Base-by-base conservation (phyloP, 2,329 filamentous ascomycete species). In the Verticillium dahliae region DNA sequence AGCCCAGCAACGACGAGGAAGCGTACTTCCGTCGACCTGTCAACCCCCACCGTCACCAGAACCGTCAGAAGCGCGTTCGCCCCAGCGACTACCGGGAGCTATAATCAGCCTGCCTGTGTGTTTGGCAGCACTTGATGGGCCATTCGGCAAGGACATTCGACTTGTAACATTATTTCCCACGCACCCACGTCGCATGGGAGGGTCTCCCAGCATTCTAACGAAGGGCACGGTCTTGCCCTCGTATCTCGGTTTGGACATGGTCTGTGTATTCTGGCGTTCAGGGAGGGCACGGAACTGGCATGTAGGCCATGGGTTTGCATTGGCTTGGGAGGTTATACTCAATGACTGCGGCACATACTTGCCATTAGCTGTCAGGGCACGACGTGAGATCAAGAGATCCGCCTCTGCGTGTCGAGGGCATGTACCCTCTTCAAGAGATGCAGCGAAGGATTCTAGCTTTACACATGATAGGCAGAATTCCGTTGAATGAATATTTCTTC, bases 11-110 rank as follows among this genome's bases (percentile, higher is more conserved):
- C 65, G 91, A 96, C 61, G 92, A 96, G 62, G 91, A 92, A 63
- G 91, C 95, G 6, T 99, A 99, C 76, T 96, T 98, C 74, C 86
- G 95, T 62, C 94, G 97, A 74, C 95, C 95, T 0, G 91, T 98
- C 65, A 99, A 99, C 72, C 94, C 93, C 2, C 91, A 97, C 72
- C 86, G 95, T 58, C 91, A 95, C 72, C 89, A 93, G 74, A 91
- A 92, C 70, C 85, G 90, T 69, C 88, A 92, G 69, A 86, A 89
- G 66, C 83, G 91, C 68, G 86, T 91, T 60, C 85, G 95, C 61
- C 93, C 93, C 11, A 95, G 91, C 72, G 95, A 99, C 76, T 98
- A 95, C 74, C 85, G 91, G 66, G 91, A 96, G 78, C 81, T 97
- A 57, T 93, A 71, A 78, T 61, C 55, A 37, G 41, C 50, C n/a